Percentiles rank a stretch among this genome's conserved stretches.
These are phyloP conservation scores for Medicago arabica DNA, from an alignment of 306 rosid genomes.

Conservation along the genomic window DNA sequence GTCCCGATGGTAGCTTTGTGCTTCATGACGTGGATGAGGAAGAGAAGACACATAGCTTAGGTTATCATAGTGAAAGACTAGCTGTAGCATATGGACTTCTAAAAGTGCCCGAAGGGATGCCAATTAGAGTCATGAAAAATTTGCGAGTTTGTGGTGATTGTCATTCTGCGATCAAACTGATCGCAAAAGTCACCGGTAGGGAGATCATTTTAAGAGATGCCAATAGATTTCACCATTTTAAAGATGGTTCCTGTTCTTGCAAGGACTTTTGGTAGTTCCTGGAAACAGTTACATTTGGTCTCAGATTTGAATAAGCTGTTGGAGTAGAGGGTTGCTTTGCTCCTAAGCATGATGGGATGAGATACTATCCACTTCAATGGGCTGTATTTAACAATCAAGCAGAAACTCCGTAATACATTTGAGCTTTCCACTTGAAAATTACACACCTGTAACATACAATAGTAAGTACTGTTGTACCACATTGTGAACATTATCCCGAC, in stretches of 20 bases:
- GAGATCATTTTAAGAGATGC: constrained; percentile 80
- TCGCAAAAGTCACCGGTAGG: constrained; percentile 72
- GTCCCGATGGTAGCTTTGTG: constrained; percentile 75
- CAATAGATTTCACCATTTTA: constrained; percentile 79
- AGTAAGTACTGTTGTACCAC: constrained; percentile 19
- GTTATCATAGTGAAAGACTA: constrained; percentile 75
- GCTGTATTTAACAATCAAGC: constrained; percentile 66
- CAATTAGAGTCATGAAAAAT: constrained; percentile 74
- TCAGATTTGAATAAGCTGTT: constrained; percentile 21
- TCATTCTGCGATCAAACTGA: constrained; percentile 74
- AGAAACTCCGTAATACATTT: constrained; percentile 53
- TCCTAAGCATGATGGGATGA: constrained; percentile 57
- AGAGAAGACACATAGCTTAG: constrained; percentile 72
- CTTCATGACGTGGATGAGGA: constrained; percentile 81
- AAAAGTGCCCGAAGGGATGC: constrained; percentile 68
- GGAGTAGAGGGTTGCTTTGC: constrained; percentile 60
- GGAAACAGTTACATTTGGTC: constrained; percentile 22
- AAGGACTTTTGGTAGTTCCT: constrained; percentile 69
- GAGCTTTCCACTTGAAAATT: constrained; percentile 3
- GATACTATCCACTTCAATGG: constrained; percentile 60
- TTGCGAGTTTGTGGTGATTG: constrained; percentile 85
- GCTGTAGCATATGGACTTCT: constrained; percentile 76
- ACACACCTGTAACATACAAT: constrained; percentile 18
- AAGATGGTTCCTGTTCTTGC: constrained; percentile 74
- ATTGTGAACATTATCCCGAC: constrained; percentile 1